These are phyloP conservation scores for Salvia rosmarinus DNA, from an alignment of 257 asterid species.

Conservation along the genomic window DNA sequence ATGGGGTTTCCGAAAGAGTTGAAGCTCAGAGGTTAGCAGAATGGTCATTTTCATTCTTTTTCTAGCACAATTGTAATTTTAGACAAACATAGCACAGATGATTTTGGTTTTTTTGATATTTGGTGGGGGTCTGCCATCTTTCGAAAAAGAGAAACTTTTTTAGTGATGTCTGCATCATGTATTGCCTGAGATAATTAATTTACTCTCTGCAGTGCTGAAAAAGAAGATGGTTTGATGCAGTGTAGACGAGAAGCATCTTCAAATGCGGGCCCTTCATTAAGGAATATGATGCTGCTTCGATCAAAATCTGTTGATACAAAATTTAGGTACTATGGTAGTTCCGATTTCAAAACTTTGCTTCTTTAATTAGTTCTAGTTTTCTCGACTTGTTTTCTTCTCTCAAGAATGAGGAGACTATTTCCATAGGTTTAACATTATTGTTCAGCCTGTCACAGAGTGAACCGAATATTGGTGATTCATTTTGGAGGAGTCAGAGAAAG, in stretches of 20 bases:
- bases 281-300: slow-evolving; percentile 77
- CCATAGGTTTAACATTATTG: slow-evolving; percentile 38
- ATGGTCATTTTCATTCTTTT: not conserved
- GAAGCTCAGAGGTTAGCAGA: slow-evolving; percentile 73
- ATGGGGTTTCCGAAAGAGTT: slow-evolving; percentile 74
- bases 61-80: not conserved
- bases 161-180: slow-evolving; percentile 24
- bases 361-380: not conserved
- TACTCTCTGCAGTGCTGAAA: slow-evolving; percentile 62
- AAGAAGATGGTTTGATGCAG: slow-evolving; percentile 77
- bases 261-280: slow-evolving; percentile 79
- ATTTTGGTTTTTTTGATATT: slow-evolving; percentile 2
- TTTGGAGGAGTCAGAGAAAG: slow-evolving; percentile 94
- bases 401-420: slow-evolving; percentile 21
- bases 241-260: slow-evolving; percentile 72
- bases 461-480: slow-evolving; percentile 82
- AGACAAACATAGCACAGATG: not conserved
- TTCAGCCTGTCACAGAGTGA: slow-evolving; percentile 85
- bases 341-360: slow-evolving; percentile 17
- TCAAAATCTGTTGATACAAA: slow-evolving; percentile 77
- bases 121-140: not conserved
- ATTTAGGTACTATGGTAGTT: slow-evolving; percentile 57
- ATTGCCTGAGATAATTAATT: slow-evolving; percentile 20
- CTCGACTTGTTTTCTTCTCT: not conserved
- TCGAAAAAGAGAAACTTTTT: not conserved